Evolutionary conservation across 179 eudicot species (phyloP).

Genomic region (Beta lomatogona): DNA sequence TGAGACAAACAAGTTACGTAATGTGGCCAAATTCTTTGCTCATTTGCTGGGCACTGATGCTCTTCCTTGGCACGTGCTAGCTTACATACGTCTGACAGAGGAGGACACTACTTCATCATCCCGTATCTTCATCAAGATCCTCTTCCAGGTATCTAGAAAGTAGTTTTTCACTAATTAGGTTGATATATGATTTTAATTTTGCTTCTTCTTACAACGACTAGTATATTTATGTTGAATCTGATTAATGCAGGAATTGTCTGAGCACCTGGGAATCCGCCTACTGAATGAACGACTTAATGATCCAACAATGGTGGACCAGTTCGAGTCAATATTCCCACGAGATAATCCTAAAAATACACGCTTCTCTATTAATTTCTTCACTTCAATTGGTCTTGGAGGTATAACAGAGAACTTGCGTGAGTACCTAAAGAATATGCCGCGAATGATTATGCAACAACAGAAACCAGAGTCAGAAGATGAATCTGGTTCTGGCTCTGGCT

Average conservation of each 20-base stretch:
- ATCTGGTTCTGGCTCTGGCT: slow-evolving; percentile 40
- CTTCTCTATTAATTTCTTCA: slow-evolving; percentile 86
- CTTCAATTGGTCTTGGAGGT: slow-evolving; percentile 91
- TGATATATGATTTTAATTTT: neutral
- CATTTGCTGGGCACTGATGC: slow-evolving; percentile 85
- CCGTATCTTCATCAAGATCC: slow-evolving; percentile 91
- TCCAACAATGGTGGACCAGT: slow-evolving; percentile 71
- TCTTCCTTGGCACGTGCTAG: slow-evolving; percentile 78
- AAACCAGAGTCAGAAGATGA: slow-evolving; percentile 62
- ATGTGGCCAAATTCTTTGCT: slow-evolving; percentile 90
- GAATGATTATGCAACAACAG: slow-evolving; percentile 92
- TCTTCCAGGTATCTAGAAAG: slow-evolving; percentile 67
- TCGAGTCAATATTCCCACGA: slow-evolving; percentile 81
- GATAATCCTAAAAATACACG: slow-evolving; percentile 87
- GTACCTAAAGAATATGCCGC: slow-evolving; percentile 85
- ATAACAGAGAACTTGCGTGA: slow-evolving; percentile 89
- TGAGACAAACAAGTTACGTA: slow-evolving; percentile 78
- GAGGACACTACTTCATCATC: slow-evolving; percentile 95
- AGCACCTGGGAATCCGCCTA: slow-evolving; percentile 79
- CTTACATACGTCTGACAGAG: slow-evolving; percentile 82
- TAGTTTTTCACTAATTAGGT: neutral
- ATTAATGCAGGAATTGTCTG: slow-evolving; percentile 71
- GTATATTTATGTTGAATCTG: neutral
- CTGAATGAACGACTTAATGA: slow-evolving; percentile 81
- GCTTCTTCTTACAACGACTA: neutral